Conservation (phyloP, 176 grass and related monocot genomes). For the Echinochloa phyllopogon region DNA sequence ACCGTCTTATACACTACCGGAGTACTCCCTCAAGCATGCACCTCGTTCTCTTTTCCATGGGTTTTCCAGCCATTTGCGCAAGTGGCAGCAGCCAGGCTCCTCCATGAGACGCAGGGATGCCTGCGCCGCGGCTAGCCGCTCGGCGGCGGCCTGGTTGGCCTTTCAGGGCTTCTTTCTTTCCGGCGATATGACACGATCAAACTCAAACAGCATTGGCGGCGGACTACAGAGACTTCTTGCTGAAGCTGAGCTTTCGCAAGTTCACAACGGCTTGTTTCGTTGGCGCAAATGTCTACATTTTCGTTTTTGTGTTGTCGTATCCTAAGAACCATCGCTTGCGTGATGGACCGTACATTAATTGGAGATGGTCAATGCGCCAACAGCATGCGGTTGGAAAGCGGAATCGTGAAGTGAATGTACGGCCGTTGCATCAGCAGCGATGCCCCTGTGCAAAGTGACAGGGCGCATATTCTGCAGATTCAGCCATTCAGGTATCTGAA, state of each 20-base stretch:
- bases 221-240: neutral
- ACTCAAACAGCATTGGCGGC: neutral
- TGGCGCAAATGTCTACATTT: neutral
- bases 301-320: neutral
- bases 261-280: neutral
- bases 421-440: neutral
- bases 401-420: neutral
- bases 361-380: neutral
- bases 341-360: conserved; percentile 17
- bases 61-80: neutral
- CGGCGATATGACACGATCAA: neutral
- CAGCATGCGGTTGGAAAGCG: neutral
- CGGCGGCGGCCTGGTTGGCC: neutral
- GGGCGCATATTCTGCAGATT: neutral
- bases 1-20: too few relatives aligned
- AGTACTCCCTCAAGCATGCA: neutral
- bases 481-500: too few relatives aligned
- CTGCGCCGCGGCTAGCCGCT: conserved; percentile 41
- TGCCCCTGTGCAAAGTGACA: neutral
- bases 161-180: conserved; percentile 8
- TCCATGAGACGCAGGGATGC: neutral
- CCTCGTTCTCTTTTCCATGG: neutral
- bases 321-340: neutral
- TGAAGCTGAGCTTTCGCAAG: neutral
- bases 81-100: neutral